These are phyloP conservation scores for Corymbia calophylla DNA, from an alignment of 441 rosid species.

Conservation along the genomic window DNA sequence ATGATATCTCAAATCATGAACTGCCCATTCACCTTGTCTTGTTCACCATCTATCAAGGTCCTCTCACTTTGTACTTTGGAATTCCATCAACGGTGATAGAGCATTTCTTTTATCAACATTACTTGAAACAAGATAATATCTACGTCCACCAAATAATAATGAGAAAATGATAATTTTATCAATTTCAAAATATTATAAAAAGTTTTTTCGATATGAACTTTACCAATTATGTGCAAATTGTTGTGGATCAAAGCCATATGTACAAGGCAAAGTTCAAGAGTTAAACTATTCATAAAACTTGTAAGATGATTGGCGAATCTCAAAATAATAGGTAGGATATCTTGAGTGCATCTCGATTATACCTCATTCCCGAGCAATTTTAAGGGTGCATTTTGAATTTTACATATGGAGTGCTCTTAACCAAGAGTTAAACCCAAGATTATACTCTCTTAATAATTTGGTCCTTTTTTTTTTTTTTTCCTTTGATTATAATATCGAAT, in stretches of 20 bases:
- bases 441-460: not conserved
- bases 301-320: not conserved
- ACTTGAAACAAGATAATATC: not conserved
- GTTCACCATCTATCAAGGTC: not conserved
- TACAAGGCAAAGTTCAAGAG: fast-evolving
- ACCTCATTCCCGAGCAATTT: not conserved
- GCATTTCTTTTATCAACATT: not conserved
- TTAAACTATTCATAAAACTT: not conserved
- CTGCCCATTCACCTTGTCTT: not conserved
- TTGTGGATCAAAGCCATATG: fast-evolving
- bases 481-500: not conserved
- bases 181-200: not conserved
- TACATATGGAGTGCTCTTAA: not conserved
- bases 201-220: not conserved
- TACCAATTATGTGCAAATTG: fast-evolving
- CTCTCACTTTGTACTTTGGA: not conserved
- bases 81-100: not conserved
- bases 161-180: not conserved
- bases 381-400: not conserved
- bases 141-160: not conserved
- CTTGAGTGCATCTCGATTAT: not conserved
- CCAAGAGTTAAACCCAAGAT: not conserved
- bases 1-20: not conserved
- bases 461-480: not conserved
- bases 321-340: not conserved